Percentiles rank a stretch among this genome's conserved stretches.
Evolutionary conservation across 1,284 basidiomycete genomes (phyloP).

Genomic region (Trametes pubescens): DNA sequence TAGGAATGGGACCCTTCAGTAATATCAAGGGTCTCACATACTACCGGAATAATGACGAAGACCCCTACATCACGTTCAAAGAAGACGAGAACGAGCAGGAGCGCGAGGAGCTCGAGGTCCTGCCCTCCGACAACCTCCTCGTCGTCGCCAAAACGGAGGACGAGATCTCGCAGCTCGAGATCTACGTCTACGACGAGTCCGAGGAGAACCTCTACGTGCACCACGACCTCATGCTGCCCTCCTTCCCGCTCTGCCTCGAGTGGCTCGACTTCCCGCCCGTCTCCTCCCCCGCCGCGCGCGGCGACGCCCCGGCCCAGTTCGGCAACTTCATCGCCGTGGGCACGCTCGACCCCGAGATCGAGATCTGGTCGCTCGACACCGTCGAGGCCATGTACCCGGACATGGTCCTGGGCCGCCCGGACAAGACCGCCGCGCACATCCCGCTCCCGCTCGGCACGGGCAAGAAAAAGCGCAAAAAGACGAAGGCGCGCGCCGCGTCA

Average conservation of each 20-base stretch:
- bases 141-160: constrained; percentile 96
- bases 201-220: constrained; percentile 96
- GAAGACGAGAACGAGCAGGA: constrained; percentile 88
- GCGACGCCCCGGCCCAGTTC: constrained; percentile 50
- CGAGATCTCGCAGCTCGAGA: constrained; percentile 95
- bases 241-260: constrained; percentile 98
- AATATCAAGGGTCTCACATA: constrained; percentile 96
- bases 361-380: constrained; percentile 97
- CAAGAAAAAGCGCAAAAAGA: constrained; percentile 95
- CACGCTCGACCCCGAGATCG: constrained; percentile 97
- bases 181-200: constrained; percentile 93
- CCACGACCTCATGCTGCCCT: constrained; percentile 97
- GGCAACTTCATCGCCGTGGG: constrained; percentile 98
- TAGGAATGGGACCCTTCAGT: constrained; percentile 90
- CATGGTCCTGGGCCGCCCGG: constrained; percentile 89
- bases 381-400: constrained; percentile 96
- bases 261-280: constrained; percentile 96
- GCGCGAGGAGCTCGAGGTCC: constrained; percentile 89
- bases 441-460: constrained; percentile 83
- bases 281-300: constrained; percentile 51
- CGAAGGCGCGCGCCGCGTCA: constrained; percentile 74
- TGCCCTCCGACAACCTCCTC: constrained; percentile 92
- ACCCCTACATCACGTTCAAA: constrained; percentile 97
- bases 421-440: constrained; percentile 84
- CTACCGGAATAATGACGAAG: constrained; percentile 92